phyloP scores from a whole-genome alignment of 2,329 filamentous ascomycete genomes.

The Calonectria fujianensis region DNA sequence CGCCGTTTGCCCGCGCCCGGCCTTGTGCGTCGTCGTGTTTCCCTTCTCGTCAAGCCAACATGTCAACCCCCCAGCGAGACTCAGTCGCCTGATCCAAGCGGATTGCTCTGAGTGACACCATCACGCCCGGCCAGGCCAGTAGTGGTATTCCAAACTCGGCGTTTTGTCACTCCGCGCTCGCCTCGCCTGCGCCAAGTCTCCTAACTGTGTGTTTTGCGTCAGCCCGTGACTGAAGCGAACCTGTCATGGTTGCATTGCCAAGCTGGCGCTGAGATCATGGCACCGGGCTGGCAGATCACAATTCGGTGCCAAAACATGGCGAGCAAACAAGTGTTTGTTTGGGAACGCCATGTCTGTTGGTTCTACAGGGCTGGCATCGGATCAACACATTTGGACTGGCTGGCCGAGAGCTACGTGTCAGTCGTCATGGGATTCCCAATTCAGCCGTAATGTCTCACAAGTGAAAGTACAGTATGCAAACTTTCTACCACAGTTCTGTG shows the following conservation, averaged over 20 bases:
- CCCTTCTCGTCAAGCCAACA: background rate
- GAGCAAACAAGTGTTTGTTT: background rate
- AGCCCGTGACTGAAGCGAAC: background rate
- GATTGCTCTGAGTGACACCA: background rate
- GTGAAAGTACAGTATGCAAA: background rate
- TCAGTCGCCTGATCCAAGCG: slow-evolving; percentile 30
- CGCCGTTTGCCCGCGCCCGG: slow-evolving; percentile 2
- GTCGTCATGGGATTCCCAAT: slow-evolving; percentile 12
- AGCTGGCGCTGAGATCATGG: background rate
- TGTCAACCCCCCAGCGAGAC: slow-evolving; percentile 13
- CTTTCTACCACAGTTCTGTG: no score
- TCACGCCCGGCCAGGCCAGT: background rate
- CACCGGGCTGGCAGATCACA: slow-evolving; percentile 2
- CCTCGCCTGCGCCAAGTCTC: background rate
- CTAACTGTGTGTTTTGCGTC: background rate
- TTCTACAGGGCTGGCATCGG: background rate
- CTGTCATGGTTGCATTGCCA: background rate
- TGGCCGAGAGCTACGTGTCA: background rate
- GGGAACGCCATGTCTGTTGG: slow-evolving; percentile 1
- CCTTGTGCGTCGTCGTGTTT: slow-evolving; percentile 20
- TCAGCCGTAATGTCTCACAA: background rate
- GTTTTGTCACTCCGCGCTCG: background rate
- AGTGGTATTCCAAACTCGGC: slow-evolving; percentile 19
- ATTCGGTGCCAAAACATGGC: slow-evolving; percentile 13
- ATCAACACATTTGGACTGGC: background rate